Conservation (phyloP, 192 early-diverging fungal species). For the Geranomyces variabilis region DNA sequence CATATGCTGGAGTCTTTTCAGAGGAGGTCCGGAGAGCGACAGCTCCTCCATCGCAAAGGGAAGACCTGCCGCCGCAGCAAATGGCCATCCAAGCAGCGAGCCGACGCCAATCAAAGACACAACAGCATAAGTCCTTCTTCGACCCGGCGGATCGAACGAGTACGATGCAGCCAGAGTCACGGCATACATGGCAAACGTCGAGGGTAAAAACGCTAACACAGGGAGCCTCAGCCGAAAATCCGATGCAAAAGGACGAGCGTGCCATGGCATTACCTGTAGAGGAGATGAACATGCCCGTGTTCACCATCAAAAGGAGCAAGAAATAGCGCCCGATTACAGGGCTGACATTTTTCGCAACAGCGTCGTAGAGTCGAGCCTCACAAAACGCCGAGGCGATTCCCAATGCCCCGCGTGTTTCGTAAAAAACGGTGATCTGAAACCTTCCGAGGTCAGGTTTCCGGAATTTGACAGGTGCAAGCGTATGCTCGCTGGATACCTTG, state of each 20-base stretch:
- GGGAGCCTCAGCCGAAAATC: neutral
- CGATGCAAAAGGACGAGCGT: too few relatives aligned
- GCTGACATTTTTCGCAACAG: slow-evolving; percentile 64
- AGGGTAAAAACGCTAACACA: slow-evolving; percentile 76
- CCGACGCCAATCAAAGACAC: slow-evolving; percentile 68
- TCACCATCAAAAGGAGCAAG: slow-evolving; percentile 61
- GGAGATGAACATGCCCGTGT: slow-evolving; percentile 88
- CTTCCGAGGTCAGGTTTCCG: neutral
- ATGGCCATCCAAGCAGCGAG: slow-evolving; percentile 85
- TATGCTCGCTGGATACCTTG: slow-evolving; percentile 13
- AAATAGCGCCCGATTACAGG: slow-evolving; percentile 70
- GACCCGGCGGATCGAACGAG: slow-evolving; percentile 60
- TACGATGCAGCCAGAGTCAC: slow-evolving; percentile 74
- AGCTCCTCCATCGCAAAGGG: slow-evolving; percentile 80
- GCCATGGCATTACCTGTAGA: slow-evolving; percentile 59
- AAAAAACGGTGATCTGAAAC: slow-evolving; percentile 58
- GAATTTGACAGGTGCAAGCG: slow-evolving; percentile 2
- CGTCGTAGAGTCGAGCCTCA: slow-evolving; percentile 72
- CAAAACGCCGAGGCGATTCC: slow-evolving; percentile 63
- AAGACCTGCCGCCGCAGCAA: slow-evolving; percentile 69
- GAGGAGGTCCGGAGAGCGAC: slow-evolving; percentile 43
- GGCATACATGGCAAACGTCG: slow-evolving; percentile 91
- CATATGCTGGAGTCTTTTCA: slow-evolving; percentile 25
- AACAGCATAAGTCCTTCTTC: slow-evolving; percentile 56
- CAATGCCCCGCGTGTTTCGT: slow-evolving; percentile 66